phyloP scores from a whole-genome alignment of 192 early-diverging fungal genomes.

The Coemansia sp. region DNA sequence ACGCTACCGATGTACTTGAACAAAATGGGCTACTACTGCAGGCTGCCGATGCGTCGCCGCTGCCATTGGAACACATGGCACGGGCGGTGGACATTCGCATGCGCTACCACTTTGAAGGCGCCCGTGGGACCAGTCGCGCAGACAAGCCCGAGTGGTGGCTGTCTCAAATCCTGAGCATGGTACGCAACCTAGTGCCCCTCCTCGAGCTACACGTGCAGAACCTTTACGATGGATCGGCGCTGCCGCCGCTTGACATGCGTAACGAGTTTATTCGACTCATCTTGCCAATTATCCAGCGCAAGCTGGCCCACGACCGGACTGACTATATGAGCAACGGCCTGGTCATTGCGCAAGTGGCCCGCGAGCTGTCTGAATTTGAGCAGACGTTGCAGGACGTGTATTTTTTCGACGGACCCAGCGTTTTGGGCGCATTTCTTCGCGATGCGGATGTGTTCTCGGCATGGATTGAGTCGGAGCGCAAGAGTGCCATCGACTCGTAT shows the following conservation, averaged over 20 bases:
- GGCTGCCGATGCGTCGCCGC: slow-evolving; percentile 17
- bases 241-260: slow-evolving; percentile 53
- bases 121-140: slow-evolving; percentile 63
- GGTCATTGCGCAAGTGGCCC: slow-evolving; percentile 61
- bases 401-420: slow-evolving; percentile 37
- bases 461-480: slow-evolving; percentile 67
- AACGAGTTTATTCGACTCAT: slow-evolving; percentile 65
- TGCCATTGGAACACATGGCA: slow-evolving; percentile 54
- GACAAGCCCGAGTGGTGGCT: slow-evolving; percentile 85
- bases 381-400: slow-evolving; percentile 61
- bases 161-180: slow-evolving; percentile 55
- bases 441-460: slow-evolving; percentile 58
- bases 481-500: slow-evolving; percentile 58
- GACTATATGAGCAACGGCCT: slow-evolving; percentile 55
- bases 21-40: slow-evolving; percentile 7
- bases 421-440: slow-evolving; percentile 53
- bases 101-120: slow-evolving; percentile 69
- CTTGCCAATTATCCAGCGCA: slow-evolving; percentile 53
- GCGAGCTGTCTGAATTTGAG: slow-evolving; percentile 65
- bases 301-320: slow-evolving; percentile 54
- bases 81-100: slow-evolving; percentile 62
- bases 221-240: slow-evolving; percentile 53
- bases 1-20: slow-evolving; percentile 6
- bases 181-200: slow-evolving; percentile 62
- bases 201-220: slow-evolving; percentile 59